These are phyloP conservation scores for Vigna unguiculata DNA, from an alignment of 306 rosid genomes.

Conservation along the genomic window DNA sequence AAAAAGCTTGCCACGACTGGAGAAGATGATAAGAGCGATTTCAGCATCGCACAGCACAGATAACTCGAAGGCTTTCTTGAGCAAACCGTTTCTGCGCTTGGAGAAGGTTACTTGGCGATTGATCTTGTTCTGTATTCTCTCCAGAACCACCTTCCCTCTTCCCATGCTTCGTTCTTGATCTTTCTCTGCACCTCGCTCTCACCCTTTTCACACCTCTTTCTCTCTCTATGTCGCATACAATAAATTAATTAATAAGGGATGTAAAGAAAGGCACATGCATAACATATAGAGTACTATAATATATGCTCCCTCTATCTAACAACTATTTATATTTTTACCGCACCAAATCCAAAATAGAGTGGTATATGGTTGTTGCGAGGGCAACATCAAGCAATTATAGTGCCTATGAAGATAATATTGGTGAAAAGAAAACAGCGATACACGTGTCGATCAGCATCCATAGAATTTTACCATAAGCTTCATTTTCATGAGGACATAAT, in stretches of 20 bases:
- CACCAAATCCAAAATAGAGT: not conserved
- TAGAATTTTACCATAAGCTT: not conserved
- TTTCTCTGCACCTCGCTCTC: not conserved
- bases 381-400: conserved; percentile 9
- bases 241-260: not conserved
- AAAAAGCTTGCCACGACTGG: conserved; percentile 74
- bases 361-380: conserved; percentile 5
- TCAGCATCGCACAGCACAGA: conserved; percentile 84
- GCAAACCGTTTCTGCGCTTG: conserved; percentile 74
- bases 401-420: not conserved
- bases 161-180: conserved; percentile 51
- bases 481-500: not conserved
- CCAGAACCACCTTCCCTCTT: conserved; percentile 80
- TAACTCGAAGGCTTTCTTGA: conserved; percentile 83
- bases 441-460: conserved; percentile 15
- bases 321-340: not conserved
- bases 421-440: too few species aligned
- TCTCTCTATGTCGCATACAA: not conserved
- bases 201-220: not conserved
- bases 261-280: not conserved
- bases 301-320: not conserved
- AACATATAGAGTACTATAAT: not conserved
- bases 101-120: conserved; percentile 89
- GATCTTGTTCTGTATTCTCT: conserved; percentile 86
- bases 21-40: conserved; percentile 77